Percentiles rank a stretch among this genome's conserved stretches.
These are phyloP conservation scores for Exophiala mesophila DNA, from an alignment of 2,329 filamentous ascomycete genomes.

Conservation along the genomic window DNA sequence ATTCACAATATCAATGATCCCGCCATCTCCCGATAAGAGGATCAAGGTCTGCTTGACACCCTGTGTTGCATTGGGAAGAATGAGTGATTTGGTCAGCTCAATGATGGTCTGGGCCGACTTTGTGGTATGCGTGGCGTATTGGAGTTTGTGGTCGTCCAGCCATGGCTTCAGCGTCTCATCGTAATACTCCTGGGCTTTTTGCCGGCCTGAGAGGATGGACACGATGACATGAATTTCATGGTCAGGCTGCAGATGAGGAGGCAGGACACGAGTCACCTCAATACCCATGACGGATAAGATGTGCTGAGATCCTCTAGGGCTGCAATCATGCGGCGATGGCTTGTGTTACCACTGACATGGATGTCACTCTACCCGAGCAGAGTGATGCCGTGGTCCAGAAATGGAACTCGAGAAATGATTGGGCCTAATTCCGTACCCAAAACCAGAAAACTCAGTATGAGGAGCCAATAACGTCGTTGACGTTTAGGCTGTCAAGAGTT, in stretches of 20 bases:
- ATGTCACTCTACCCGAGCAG: too few species aligned
- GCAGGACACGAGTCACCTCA: conserved; percentile 5
- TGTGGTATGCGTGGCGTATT: conserved; percentile 58
- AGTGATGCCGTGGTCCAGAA: too few species aligned
- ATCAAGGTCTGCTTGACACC: conserved; percentile 58
- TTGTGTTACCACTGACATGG: too few species aligned
- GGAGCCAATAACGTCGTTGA: too few species aligned
- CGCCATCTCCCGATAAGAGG: conserved; percentile 83
- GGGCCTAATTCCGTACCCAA: too few species aligned
- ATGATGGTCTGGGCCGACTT: conserved; percentile 58
- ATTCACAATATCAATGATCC: conserved; percentile 77
- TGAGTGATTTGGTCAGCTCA: conserved; percentile 52
- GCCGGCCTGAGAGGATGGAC: conserved; percentile 62
- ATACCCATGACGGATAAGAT: too few species aligned
- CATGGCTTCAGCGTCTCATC: conserved; percentile 53
- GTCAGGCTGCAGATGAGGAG: conserved; percentile 21
- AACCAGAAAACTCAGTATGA: too few species aligned
- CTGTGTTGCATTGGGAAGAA: conserved; percentile 47
- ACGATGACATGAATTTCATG: conserved; percentile 56
- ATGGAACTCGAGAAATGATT: too few species aligned
- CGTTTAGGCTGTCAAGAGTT: too few species aligned
- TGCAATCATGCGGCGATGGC: too few species aligned
- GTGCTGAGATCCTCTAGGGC: too few species aligned
- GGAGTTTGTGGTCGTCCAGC: conserved; percentile 45
- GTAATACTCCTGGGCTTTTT: conserved; percentile 54